These are phyloP conservation scores for Brassica carinata DNA, from an alignment of 345 rosid genomes.

Conservation along the genomic window DNA sequence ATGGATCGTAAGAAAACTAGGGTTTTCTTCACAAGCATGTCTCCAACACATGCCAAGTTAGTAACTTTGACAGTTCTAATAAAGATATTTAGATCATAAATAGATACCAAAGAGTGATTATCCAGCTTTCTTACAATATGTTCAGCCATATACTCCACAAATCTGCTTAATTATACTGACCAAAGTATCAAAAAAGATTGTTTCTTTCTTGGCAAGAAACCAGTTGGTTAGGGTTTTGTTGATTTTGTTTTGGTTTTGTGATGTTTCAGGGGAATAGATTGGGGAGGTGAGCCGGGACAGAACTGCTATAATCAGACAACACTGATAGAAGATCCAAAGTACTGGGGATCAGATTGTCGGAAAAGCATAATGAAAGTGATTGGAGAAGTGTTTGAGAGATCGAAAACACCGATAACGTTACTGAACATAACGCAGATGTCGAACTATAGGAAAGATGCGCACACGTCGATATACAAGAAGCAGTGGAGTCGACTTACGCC, in stretches of 20 bases:
- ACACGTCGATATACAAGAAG: conserved; percentile 90
- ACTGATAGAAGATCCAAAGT: conserved; percentile 58
- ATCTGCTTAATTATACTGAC: not conserved
- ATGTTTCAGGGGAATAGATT: conserved; percentile 65
- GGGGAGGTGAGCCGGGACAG: conserved; percentile 69
- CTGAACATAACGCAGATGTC: conserved; percentile 90
- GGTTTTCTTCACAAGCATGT: conserved; percentile 96
- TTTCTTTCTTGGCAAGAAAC: conserved; percentile 33
- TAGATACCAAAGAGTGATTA: not conserved
- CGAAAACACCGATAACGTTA: conserved; percentile 68
- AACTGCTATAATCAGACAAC: conserved; percentile 84
- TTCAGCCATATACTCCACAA: not conserved
- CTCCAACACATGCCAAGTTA: conserved; percentile 87
- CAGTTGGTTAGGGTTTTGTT: not conserved
- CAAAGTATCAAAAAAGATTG: not conserved
- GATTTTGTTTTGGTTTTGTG: not conserved
- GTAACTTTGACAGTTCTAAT: conserved; percentile 15
- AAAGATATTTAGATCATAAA: not conserved
- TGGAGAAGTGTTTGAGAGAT: conserved; percentile 64
- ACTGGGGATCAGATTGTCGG: conserved; percentile 84
- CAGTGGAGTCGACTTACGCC: conserved; percentile 74
- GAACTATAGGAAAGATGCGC: conserved; percentile 81
- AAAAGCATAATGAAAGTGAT: conserved; percentile 80
- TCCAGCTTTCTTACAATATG: not conserved
- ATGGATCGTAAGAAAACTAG: conserved; percentile 73